Base-by-base conservation (phyloP, 768 basidiomycete species). In the Hysterangium stoloniferum region DNA sequence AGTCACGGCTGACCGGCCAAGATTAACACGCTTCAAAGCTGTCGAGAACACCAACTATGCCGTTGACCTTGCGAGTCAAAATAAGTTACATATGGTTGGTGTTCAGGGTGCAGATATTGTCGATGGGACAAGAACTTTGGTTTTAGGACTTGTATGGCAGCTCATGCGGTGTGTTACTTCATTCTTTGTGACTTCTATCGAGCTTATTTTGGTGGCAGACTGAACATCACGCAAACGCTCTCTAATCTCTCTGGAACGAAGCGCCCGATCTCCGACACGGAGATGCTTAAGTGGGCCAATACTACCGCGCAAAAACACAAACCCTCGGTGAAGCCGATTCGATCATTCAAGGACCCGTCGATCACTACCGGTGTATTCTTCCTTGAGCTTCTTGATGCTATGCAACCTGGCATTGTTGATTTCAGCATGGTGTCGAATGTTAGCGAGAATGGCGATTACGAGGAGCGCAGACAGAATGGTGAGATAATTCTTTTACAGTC, bases 41-140 rank as follows among this genome's bases (percentile, higher is more conserved):
- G 92, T 99, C 24, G 96, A 99, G 70, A 98, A 99, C 68, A 96
- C 91, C 37, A 99, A 98, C 66, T 98, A 99, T 60, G 83, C 72
- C 6, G 85, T 98, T 36, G 96, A 98, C 38, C 82, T 99, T 13
- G 94, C 81, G 3, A 90, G 84, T 65, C 84, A 90, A 66, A 94
- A 88, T 61, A 83, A 86, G 38, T 88, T 99, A 88, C 90, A 88
- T 63, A 71, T 99, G 54, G 93, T 99, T 40, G 94, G 95, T 6
- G 97, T 98, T 55, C 96, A 99, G 64, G 96, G 96, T 11, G 83
- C 95, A 1, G 95, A 98, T 66, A 94, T 99, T 57, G 91, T 94
- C 52, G 95, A 99, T 61, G 92, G 84, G n/a, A 73, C 72, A 45
- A 86, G 83, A 68, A 98, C 94, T 3, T 73, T 99, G 48, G 93